phyloP scores from a whole-genome alignment of 306 rosid species.

The Rubus idaeus region DNA sequence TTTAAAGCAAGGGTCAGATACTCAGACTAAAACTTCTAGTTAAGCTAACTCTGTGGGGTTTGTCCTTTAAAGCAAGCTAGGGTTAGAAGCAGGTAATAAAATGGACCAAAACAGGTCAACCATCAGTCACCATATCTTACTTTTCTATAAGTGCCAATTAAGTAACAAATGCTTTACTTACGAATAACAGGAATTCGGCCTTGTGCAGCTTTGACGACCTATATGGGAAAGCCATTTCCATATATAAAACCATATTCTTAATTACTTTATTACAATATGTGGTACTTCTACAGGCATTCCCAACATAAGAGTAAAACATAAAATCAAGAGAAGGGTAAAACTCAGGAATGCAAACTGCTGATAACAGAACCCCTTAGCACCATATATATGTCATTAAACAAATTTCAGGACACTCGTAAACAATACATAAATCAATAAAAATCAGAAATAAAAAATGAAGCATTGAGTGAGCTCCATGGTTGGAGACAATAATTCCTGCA shows the following conservation, averaged over 20 bases:
- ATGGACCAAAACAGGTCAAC: background rate
- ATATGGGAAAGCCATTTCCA: background rate
- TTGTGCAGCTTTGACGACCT: conserved; percentile 96
- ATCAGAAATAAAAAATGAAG: background rate
- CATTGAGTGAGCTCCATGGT: too few relatives aligned
- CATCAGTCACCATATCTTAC: background rate
- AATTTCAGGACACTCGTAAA: background rate
- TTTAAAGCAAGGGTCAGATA: background rate
- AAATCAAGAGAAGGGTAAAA: background rate
- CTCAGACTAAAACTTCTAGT: background rate
- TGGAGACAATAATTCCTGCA: conserved; percentile 89
- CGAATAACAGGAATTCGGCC: conserved; percentile 92
- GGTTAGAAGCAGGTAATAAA: background rate
- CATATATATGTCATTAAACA: background rate
- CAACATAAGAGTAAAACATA: background rate
- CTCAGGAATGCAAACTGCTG: background rate
- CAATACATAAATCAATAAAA: background rate
- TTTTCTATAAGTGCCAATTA: background rate
- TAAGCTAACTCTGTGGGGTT: background rate
- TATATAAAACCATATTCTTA: background rate
- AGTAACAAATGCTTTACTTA: conserved; percentile 36
- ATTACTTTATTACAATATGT: too few relatives aligned
- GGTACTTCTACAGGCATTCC: background rate
- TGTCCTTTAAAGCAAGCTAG: too few relatives aligned
- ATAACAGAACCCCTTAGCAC: too few relatives aligned